phyloP scores from a whole-genome alignment of 352 stramenopile species.

The Globisporangium nodosum region DNA sequence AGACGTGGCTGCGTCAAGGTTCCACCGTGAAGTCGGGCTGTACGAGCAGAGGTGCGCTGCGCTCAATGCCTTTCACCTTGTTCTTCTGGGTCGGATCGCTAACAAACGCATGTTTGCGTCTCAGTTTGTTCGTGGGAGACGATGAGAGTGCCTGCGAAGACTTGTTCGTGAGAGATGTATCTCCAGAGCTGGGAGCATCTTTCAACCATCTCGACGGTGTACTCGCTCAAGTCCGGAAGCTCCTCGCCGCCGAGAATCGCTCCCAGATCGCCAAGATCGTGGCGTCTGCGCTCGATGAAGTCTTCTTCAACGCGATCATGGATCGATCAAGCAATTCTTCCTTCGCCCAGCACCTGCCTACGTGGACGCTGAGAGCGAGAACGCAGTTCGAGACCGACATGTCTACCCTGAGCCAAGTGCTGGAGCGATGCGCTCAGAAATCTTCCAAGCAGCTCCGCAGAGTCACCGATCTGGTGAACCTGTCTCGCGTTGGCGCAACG shows the following conservation, averaged over 20 bases:
- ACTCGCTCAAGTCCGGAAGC: constrained; percentile 16
- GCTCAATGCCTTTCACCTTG: constrained; percentile 15
- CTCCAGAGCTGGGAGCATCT: constrained; percentile 27
- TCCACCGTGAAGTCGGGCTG: constrained; percentile 14
- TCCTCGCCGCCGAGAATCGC: constrained; percentile 23
- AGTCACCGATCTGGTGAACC: constrained; percentile 31
- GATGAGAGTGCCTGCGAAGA: background rate
- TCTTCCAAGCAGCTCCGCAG: constrained; percentile 38
- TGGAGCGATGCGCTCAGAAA: constrained; percentile 23
- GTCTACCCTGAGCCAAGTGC: constrained; percentile 24
- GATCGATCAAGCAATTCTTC: constrained; percentile 12
- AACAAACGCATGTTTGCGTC: background rate
- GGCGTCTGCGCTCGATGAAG: constrained; percentile 27
- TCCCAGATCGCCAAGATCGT: constrained; percentile 28
- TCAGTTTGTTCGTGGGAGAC: constrained; percentile 5
- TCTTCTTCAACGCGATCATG: constrained; percentile 21
- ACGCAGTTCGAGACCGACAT: constrained; percentile 43
- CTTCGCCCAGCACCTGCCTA: background rate
- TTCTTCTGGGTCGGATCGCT: constrained; percentile 4
- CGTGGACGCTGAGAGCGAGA: constrained; percentile 18
- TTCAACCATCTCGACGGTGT: constrained; percentile 26
- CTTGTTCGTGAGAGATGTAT: constrained; percentile 13
- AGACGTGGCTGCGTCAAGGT: constrained; percentile 17
- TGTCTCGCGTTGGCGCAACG: constrained; percentile 33
- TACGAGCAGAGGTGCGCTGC: constrained; percentile 31